These are phyloP conservation scores for Pestalotiopsis sp. DNA, from an alignment of 2,329 filamentous ascomycete species.

Conservation along the genomic window DNA sequence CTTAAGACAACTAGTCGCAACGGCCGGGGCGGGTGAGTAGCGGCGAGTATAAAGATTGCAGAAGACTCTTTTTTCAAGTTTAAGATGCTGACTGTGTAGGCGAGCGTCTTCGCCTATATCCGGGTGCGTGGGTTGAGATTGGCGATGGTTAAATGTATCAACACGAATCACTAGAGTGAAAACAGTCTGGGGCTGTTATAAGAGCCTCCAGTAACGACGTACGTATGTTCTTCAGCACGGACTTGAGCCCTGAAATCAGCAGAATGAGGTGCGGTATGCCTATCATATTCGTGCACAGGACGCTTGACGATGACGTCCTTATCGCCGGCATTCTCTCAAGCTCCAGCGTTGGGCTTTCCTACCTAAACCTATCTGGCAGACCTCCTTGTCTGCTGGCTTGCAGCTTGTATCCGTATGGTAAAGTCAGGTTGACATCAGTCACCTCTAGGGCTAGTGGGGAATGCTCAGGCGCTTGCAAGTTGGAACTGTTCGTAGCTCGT, in stretches of 20 bases:
- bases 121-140: background rate
- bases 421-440: background rate
- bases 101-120: background rate
- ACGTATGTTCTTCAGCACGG: background rate
- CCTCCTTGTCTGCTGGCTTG: no score
- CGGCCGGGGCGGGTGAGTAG: slow-evolving; percentile 9
- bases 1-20: slow-evolving; percentile 4
- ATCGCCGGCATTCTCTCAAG: background rate
- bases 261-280: background rate
- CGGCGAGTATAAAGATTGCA: slow-evolving; percentile 3
- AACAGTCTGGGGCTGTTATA: background rate
- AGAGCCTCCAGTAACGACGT: background rate
- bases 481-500: background rate
- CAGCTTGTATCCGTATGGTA: no score
- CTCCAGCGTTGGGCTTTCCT: background rate
- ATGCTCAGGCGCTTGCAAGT: slow-evolving; percentile 7
- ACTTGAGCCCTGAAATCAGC: background rate
- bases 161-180: background rate
- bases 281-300: background rate
- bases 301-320: slow-evolving; percentile 2
- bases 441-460: background rate
- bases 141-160: background rate
- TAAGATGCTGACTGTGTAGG: background rate
- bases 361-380: background rate
- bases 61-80: background rate